Evolutionary conservation across 192 early-diverging fungal species (phyloP).

Genomic region (Coemansia sp.): DNA sequence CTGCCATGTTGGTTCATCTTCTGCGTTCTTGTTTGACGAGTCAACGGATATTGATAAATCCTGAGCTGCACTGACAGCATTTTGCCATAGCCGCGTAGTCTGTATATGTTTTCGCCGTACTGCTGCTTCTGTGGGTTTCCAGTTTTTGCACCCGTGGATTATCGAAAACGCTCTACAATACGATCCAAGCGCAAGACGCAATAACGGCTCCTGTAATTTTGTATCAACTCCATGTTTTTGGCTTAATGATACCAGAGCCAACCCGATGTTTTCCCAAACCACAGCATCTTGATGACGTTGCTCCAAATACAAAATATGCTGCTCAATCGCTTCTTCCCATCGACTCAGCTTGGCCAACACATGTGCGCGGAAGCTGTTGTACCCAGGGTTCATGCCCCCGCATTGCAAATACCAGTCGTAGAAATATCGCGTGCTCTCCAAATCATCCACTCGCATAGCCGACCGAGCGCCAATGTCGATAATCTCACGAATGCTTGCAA

Average conservation of each 20-base stretch:
- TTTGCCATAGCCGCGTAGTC: not conserved
- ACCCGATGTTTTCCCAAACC: constrained; percentile 45
- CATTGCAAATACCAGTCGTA: constrained; percentile 36
- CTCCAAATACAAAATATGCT: constrained; percentile 27
- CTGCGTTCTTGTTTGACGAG: not conserved
- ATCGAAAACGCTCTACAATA: constrained; percentile 25
- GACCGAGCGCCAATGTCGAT: constrained; percentile 40
- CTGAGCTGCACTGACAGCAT: not conserved
- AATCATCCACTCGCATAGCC: constrained; percentile 17
- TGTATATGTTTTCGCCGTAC: constrained; percentile 26
- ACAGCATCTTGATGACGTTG: constrained; percentile 37
- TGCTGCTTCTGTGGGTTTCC: constrained; percentile 19
- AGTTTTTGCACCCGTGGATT: constrained; percentile 26
- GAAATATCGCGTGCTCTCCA: constrained; percentile 19
- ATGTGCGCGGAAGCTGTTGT: constrained; percentile 31
- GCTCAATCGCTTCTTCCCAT: constrained; percentile 21
- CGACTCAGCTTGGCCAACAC: constrained; percentile 19
- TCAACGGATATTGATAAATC: not conserved
- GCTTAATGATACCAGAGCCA: constrained; percentile 10
- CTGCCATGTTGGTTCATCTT: constrained; percentile 3
- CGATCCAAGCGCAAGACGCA: constrained; percentile 26
- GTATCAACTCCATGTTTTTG: not conserved
- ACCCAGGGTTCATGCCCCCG: constrained; percentile 46
- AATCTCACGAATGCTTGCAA: constrained; percentile 31
- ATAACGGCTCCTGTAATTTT: constrained; percentile 1